Percentiles rank a stretch among this genome's conserved stretches.
phyloP scores from a whole-genome alignment of 495 filamentous ascomycete species.

The Lasiosphaeria hispida region DNA sequence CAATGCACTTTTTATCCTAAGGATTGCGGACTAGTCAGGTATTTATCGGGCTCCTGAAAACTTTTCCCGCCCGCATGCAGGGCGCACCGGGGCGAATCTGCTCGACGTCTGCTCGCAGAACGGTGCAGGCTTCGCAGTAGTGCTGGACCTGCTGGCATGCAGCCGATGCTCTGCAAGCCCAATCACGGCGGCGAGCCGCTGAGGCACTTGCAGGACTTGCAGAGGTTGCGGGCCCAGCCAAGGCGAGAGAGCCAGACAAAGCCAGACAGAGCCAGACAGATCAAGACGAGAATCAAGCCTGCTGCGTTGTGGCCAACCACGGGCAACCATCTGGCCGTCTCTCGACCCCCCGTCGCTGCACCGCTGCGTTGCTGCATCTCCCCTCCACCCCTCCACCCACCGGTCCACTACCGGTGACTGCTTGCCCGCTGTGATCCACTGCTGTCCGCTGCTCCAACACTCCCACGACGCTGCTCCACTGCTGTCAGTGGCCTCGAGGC shows the following conservation, averaged over 20 bases:
- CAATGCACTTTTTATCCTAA: background rate
- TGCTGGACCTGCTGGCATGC: slow-evolving; percentile 3
- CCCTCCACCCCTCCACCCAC: slow-evolving; percentile 4
- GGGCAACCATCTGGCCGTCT: slow-evolving; percentile 32
- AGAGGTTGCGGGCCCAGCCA: no score
- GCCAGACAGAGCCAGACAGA: background rate
- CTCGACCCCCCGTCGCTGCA: slow-evolving; percentile 21
- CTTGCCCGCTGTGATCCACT: no score
- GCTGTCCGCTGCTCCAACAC: background rate
- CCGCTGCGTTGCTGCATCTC: slow-evolving; percentile 9
- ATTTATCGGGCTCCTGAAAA: slow-evolving; percentile 15
- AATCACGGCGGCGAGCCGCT: slow-evolving; percentile 22
- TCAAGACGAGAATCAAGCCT: slow-evolving; percentile 7
- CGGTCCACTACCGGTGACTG: no score
- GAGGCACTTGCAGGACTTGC: background rate
- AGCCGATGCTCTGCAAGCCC: slow-evolving; percentile 18
- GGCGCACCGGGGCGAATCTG: slow-evolving; percentile 9
- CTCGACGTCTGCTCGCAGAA: slow-evolving; percentile 2
- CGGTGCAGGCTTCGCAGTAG: background rate
- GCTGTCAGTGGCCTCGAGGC: slow-evolving; percentile 24
- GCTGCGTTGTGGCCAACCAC: slow-evolving; percentile 30
- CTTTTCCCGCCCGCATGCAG: slow-evolving; percentile 5
- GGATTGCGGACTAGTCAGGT: slow-evolving; percentile 4
- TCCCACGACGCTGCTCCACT: background rate
- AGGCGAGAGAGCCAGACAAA: no score